Base-by-base conservation (phyloP, 257 asterid genomes). In the Parsonsia alboflavescens region DNA sequence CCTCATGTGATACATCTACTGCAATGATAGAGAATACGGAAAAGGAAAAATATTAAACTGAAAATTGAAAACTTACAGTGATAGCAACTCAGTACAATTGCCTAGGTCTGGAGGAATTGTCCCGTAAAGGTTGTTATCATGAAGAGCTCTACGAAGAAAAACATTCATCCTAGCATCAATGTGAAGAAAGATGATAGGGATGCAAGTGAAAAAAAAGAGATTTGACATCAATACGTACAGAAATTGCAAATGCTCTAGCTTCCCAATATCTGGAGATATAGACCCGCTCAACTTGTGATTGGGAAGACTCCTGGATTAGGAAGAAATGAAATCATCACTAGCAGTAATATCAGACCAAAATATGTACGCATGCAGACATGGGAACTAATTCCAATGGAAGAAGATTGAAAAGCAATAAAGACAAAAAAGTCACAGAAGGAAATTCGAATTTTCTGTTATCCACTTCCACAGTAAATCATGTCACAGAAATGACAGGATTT, bases 221-320 rank as follows among this genome's bases (percentile, higher is more conserved):
- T 33, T 66, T 66, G 84, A 28, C 63, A 82, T 77, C 67, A 77
- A 65, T 66, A 61, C 95, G 73, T 88, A 94, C 99, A 94, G 88
- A 80, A 92, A 89, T 78, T 86, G 96, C 85, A 94, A 82, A 80
- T 72, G 84, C 56, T 87, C 97, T 72, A 92, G 89, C 90, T 90
- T 94, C 80, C 97, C 97, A 52, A 94, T 83, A 58, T 92, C 99
- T 61, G 94, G 80, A 53, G 97, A 84, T 73, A 94, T 81, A 68
- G 94, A 88, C 70, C 99, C 99, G 80, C 95, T 92, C 85, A 92
- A 72, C 85, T 73, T 90, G 90, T 92, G 99, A 84, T 91, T 86
- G 62, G 97, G 85, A 63, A 94, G 97, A 83, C 89, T 94, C 93
- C 99, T 94, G 93, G 78, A 82, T 70, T 76, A 83, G 71, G 68